A percentile compares a stretch with the other conserved stretches of the same genome.
phyloP scores from a whole-genome alignment of 2,329 filamentous ascomycete species.

The Pseudogymnoascus sp. region DNA sequence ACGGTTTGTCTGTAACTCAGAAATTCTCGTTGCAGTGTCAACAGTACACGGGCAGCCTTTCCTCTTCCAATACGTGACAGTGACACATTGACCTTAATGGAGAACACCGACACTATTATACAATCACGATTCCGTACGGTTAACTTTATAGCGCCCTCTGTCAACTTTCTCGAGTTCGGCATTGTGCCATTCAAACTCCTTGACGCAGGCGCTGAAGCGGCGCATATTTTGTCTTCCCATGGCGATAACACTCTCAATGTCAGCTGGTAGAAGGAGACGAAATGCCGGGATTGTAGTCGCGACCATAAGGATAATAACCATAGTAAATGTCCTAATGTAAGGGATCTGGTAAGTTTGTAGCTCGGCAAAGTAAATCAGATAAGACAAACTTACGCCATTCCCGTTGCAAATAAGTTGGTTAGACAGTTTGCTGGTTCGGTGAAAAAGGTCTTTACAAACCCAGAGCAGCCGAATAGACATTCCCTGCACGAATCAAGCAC shows the following conservation, averaged over 20 bases:
- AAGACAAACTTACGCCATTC: constrained; percentile 25
- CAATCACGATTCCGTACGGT: constrained; percentile 7
- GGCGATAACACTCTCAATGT: constrained; percentile 17
- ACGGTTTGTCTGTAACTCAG: too few species aligned
- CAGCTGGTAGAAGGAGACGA: constrained; percentile 13
- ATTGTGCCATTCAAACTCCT: constrained; percentile 21
- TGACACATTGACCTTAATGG: too few species aligned
- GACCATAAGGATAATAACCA: constrained; percentile 21
- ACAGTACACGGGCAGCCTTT: too few species aligned
- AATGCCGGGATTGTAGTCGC: constrained; percentile 16
- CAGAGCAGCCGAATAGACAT: constrained; percentile 22
- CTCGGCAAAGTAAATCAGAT: not conserved
- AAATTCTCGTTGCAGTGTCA: too few species aligned
- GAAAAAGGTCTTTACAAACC: constrained; percentile 26
- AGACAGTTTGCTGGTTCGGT: constrained; percentile 21
- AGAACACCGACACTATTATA: not conserved
- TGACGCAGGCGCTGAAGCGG: constrained; percentile 19
- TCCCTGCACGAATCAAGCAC: constrained; percentile 19
- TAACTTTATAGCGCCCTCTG: constrained; percentile 5
- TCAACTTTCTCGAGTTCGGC: constrained; percentile 17
- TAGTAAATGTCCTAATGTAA: constrained; percentile 22
- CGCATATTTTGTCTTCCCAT: constrained; percentile 18
- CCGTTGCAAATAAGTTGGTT: constrained; percentile 24
- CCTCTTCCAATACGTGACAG: too few species aligned
- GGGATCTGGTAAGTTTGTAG: not conserved